Conservation (phyloP, 177 flowering plant species). For the Vitis hybrid region DNA sequence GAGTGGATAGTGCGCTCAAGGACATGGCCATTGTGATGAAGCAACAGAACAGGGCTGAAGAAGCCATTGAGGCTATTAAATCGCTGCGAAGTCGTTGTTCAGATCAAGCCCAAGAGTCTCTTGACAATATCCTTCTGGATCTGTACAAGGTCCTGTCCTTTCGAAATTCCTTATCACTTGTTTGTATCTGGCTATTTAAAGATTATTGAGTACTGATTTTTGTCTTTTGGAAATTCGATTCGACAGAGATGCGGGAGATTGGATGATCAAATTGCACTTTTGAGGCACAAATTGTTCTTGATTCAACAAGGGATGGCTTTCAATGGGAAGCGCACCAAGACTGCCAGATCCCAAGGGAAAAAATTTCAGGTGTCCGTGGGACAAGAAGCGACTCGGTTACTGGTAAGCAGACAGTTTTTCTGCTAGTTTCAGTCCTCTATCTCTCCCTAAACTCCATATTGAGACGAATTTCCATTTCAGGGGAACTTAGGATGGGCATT, state of each 20-base stretch:
- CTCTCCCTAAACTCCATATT: no score
- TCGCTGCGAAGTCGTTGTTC: conserved; percentile 79
- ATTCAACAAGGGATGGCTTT: conserved; percentile 97
- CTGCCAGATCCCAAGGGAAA: conserved; percentile 97
- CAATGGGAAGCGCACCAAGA: conserved; percentile 95
- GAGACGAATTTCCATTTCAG: conserved; percentile 31
- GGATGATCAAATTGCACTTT: conserved; percentile 82
- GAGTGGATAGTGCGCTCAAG: conserved; percentile 97
- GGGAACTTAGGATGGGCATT: conserved; percentile 99
- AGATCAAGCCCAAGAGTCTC: conserved; percentile 96
- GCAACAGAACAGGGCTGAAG: conserved; percentile 95
- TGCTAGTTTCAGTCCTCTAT: not conserved
- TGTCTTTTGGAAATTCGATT: not conserved
- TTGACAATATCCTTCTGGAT: conserved; percentile 91
- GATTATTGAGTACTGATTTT: not conserved
- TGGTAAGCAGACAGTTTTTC: conserved; percentile 46
- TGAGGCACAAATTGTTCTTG: conserved; percentile 80
- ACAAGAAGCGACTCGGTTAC: conserved; percentile 93
- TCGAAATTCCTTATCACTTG: not conserved
- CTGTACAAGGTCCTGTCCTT: conserved; percentile 72
- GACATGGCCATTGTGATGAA: conserved; percentile 99
- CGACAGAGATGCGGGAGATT: conserved; percentile 95
- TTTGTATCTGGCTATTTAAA: not conserved
- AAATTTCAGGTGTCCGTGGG: conserved; percentile 96
- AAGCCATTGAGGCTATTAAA: conserved; percentile 96